Conservation (phyloP, 768 basidiomycete genomes). For the Gautieria morchelliformis region DNA sequence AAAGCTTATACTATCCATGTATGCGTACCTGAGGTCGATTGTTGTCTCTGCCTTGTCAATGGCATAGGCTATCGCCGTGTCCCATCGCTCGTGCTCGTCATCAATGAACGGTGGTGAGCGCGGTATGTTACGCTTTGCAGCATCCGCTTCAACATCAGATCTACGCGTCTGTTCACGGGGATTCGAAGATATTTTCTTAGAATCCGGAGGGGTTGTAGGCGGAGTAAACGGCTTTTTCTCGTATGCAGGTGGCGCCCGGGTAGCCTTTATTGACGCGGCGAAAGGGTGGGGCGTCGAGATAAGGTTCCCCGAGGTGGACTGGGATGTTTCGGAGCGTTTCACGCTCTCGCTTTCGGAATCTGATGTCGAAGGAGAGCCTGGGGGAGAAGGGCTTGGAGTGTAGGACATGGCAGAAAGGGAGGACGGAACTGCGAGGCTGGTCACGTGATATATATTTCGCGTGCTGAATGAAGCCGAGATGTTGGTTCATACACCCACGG, state of each 20-base stretch:
- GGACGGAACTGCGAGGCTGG: not conserved
- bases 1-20: not conserved
- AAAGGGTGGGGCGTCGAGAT: constrained; percentile 35
- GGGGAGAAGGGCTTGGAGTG: not conserved
- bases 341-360: not conserved
- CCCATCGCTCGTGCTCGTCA: constrained; percentile 36
- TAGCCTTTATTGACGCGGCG: constrained; percentile 47
- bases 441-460: not conserved
- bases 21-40: constrained; percentile 46
- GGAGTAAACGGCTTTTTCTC: constrained; percentile 28
- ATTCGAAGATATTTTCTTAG: not conserved
- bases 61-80: constrained; percentile 31
- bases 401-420: not conserved
- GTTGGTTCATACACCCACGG: not conserved
- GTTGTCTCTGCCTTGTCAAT: constrained; percentile 39
- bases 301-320: not conserved
- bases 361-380: not conserved
- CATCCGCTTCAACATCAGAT: constrained; percentile 10
- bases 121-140: constrained; percentile 4
- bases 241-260: constrained; percentile 32
- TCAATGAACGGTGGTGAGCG: constrained; percentile 11
- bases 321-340: not conserved
- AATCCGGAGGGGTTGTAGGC: constrained; percentile 14
- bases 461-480: not conserved
- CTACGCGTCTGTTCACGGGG: not conserved